A percentile compares a stretch with the other conserved stretches of the same genome.
Conservation (phyloP, 345 rosid species). For the Eutrema heterophyllum region DNA sequence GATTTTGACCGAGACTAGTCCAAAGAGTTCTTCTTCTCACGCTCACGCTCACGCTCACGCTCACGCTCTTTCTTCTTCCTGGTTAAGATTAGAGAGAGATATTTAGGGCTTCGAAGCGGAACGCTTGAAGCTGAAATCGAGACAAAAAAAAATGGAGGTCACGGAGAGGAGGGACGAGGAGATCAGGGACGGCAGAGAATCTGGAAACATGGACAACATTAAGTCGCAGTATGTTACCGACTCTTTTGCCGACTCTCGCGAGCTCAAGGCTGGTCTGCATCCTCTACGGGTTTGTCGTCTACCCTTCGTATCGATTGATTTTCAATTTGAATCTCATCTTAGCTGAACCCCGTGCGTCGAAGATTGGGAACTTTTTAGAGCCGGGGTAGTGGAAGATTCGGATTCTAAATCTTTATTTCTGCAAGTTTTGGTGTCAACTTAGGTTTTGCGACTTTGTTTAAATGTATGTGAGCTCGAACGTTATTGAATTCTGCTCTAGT, state of each 20-base stretch:
- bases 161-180: constrained; percentile 63
- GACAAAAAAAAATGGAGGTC: constrained; percentile 51
- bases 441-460: neutral
- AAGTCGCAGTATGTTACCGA: constrained; percentile 26
- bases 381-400: constrained; percentile 7
- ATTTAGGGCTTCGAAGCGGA: constrained; percentile 34
- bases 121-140: neutral
- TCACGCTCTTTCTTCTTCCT: neutral
- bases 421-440: neutral
- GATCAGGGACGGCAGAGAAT: constrained; percentile 36
- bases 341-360: neutral
- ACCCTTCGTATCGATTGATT: neutral
- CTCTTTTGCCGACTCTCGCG: constrained; percentile 47
- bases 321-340: neutral
- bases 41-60: too few relatives aligned
- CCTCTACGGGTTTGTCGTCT: constrained; percentile 69
- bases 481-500: neutral
- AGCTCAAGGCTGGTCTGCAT: constrained; percentile 77
- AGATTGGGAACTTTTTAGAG: neutral
- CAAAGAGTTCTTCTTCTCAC: neutral
- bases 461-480: neutral
- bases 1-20: neutral
- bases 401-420: neutral
- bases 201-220: constrained; percentile 12
- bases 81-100: neutral